These are phyloP conservation scores for Chaetomiaceae sp. DNA, from an alignment of 2,329 filamentous ascomycete species.

Conservation along the genomic window DNA sequence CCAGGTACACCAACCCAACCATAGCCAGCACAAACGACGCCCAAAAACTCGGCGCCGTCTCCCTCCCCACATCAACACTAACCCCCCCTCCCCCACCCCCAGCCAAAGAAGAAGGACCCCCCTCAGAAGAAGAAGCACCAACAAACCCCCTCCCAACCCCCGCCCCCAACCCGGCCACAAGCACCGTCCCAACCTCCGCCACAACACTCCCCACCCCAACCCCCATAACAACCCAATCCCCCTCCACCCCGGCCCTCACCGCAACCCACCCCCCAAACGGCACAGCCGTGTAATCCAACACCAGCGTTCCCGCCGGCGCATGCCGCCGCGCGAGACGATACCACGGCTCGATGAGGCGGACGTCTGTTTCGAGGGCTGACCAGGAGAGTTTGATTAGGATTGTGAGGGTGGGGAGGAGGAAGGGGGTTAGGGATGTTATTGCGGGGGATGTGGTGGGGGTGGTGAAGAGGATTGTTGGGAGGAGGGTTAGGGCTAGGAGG, in stretches of 20 bases:
- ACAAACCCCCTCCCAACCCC: constrained; percentile 61
- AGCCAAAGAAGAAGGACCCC: too few relatives aligned
- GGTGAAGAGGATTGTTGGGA: constrained; percentile 44
- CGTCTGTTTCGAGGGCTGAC: constrained; percentile 62
- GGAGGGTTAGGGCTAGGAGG: constrained; percentile 34
- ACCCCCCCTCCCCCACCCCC: constrained; percentile 14
- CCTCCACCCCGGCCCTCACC: constrained; percentile 56
- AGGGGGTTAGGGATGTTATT: constrained; percentile 60
- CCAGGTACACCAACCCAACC: constrained; percentile 62
- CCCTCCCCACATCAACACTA: constrained; percentile 47
- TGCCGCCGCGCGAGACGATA: constrained; percentile 63
- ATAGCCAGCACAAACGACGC: constrained; percentile 57
- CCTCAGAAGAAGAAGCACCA: too few relatives aligned
- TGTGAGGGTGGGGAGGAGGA: constrained; percentile 60
- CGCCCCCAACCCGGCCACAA: constrained; percentile 60
- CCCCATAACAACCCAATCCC: constrained; percentile 60
- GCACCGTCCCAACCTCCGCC: constrained; percentile 67
- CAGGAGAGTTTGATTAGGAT: constrained; percentile 64
- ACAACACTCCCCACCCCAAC: constrained; percentile 68
- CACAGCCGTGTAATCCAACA: constrained; percentile 68
- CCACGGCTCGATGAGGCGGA: constrained; percentile 71
- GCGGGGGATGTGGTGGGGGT: constrained; percentile 42
- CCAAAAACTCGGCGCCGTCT: constrained; percentile 61
- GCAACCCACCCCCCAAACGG: constrained; percentile 64
- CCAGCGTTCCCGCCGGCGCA: constrained; percentile 60